Evolutionary conservation across 2,329 filamentous ascomycete species (phyloP).

Genomic region (Paecilomyces dactylethromorphus): DNA sequence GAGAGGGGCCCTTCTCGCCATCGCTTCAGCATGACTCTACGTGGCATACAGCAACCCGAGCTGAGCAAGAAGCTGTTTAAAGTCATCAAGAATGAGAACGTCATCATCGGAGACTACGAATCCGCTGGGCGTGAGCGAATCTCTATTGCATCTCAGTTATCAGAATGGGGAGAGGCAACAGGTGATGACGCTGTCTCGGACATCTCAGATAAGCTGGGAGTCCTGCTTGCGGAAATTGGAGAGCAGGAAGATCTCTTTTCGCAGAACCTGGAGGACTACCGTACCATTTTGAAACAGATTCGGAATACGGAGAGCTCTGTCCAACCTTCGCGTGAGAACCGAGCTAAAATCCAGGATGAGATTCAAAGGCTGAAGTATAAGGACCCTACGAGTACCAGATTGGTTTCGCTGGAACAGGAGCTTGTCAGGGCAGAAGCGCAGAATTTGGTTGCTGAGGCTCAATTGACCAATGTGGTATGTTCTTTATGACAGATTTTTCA

Average conservation of each 20-base stretch:
- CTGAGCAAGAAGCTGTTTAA: constrained; percentile 82
- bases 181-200: constrained; percentile 81
- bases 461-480: constrained; percentile 86
- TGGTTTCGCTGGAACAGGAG: constrained; percentile 89
- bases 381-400: constrained; percentile 75
- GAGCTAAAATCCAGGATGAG: constrained; percentile 83
- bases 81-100: constrained; percentile 92
- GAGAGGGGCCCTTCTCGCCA: constrained; percentile 36
- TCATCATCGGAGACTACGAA: constrained; percentile 78
- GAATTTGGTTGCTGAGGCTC: constrained; percentile 90
- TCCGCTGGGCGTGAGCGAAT: constrained; percentile 76
- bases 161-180: constrained; percentile 92
- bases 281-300: constrained; percentile 78
- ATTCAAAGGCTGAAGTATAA: constrained; percentile 87
- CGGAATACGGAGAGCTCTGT: constrained; percentile 94
- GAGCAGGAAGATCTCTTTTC: constrained; percentile 90
- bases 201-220: constrained; percentile 90
- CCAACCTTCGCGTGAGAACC: constrained; percentile 82
- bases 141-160: constrained; percentile 81
- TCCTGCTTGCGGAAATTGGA: constrained; percentile 84
- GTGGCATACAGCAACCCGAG: constrained; percentile 78
- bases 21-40: constrained; percentile 80
- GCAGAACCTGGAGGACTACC: constrained; percentile 77
- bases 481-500: neutral
- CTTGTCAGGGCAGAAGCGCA: constrained; percentile 93